Base-by-base conservation (phyloP, 1,284 basidiomycete species). In the Papiliotrema nemorosa region DNA sequence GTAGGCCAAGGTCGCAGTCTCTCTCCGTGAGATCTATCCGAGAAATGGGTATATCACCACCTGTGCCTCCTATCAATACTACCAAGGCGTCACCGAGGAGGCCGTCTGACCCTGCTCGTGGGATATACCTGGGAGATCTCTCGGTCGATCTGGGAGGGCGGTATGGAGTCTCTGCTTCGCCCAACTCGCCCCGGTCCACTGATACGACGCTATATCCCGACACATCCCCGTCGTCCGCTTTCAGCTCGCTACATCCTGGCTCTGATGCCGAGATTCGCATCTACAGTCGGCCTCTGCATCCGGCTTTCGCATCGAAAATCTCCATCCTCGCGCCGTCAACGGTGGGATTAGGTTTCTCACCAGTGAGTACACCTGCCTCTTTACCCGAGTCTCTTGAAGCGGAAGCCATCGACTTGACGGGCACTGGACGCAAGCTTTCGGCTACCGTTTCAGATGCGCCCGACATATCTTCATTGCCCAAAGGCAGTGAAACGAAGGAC, bases 351-450 rank as follows among this genome's bases (percentile, higher is more conserved):
- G 59, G 52, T 2, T 50, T 53, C 26, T 57, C 62, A 3, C 55
- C 63, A 2, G 26, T 55, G 3, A 47, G 47, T 5, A 52, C 59
- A 13, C 53, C 53, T 3, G 43, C 36, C 7, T 60, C 58, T 22
- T 46, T 67, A 5, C 65, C 63, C 3, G 55, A 54, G 22, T 57
- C 54, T 22, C 47, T 66, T 3, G 36, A 56, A 38, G 63, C 58
- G 2, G 60, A 65, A 34, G 57, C 50, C 21, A 50, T 63, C 3
- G 62, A 65, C 41, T 41, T 63, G 22, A 62, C 61, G 2, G 55
- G 53, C 21, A 31, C 18, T 3, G 55, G 51, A 6, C 18, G 46
- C 21, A 44, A 22, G 31, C 10, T 53, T 16, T 31, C 29, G 1
- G n/a, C 46, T 16, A 13, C 40, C 26, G 10, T 24, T 10, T n/a